A percentile compares a stretch with the other conserved stretches of the same genome.
Evolutionary conservation across 2,329 filamentous ascomycete genomes (phyloP).

Genomic region (Parastagonospora avenae): DNA sequence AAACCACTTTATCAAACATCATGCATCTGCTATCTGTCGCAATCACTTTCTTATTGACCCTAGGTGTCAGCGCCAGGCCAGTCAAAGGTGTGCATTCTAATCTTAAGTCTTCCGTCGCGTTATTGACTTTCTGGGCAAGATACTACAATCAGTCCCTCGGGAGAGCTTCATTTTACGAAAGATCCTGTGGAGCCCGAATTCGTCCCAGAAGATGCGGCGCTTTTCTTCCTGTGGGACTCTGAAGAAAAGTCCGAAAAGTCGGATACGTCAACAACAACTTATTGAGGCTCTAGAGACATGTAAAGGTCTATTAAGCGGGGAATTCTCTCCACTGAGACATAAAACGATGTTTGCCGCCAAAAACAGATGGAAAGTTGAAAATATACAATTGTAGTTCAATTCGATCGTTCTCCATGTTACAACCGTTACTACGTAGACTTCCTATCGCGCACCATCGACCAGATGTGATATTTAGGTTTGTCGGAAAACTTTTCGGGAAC

Average conservation of each 20-base stretch:
- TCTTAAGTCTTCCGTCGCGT: neutral
- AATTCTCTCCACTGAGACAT: neutral
- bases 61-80: neutral
- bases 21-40: neutral
- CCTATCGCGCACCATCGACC: slow-evolving; percentile 2
- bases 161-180: slow-evolving; percentile 1
- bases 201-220: neutral
- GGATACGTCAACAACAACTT: neutral
- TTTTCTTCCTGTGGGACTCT: slow-evolving; percentile 1
- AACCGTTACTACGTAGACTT: neutral
- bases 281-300: neutral
- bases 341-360: neutral
- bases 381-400: neutral
- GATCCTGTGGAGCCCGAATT: neutral
- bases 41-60: neutral
- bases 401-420: neutral
- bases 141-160: neutral
- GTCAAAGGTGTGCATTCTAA: neutral
- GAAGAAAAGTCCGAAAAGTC: neutral
- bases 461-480: slow-evolving; percentile 5
- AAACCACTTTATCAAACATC: neutral
- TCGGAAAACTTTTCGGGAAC: slow-evolving; percentile 8
- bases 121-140: neutral
- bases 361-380: neutral
- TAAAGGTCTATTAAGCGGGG: neutral